Evolutionary conservation across 805 yeast species (phyloP).

Genomic region (Saccharomyces kudriavzevii): DNA sequence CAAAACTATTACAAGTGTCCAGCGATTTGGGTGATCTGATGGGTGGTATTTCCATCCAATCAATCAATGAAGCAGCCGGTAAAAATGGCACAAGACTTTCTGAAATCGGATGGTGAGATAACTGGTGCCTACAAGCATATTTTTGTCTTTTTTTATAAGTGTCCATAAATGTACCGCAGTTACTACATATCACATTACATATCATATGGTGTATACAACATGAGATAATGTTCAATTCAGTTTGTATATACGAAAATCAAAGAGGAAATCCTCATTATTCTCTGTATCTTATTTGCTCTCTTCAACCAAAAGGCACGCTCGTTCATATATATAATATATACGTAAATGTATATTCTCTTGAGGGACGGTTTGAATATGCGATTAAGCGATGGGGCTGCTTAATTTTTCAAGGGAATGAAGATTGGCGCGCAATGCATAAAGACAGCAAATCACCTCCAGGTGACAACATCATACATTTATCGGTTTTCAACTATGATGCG

Average conservation of each 20-base stretch:
- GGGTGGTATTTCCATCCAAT: conserved; percentile 59
- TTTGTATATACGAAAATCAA: neutral
- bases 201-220: too few relatives aligned
- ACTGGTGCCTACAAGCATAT: neutral
- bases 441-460: neutral
- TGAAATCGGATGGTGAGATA: conserved; percentile 43
- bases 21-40: conserved; percentile 66
- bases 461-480: neutral
- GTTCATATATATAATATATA: neutral
- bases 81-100: conserved; percentile 37
- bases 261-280: neutral
- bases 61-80: conserved; percentile 32
- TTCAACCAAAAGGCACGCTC: neutral
- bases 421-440: neutral
- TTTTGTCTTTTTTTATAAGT: too few relatives aligned
- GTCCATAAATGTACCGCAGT: neutral
- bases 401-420: neutral
- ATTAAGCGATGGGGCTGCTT: neutral
- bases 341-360: neutral
- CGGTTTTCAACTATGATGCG: neutral
- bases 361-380: neutral
- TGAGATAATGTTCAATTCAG: neutral
- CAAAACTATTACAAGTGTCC: conserved; percentile 51
- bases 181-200: neutral
- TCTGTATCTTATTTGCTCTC: neutral